phyloP scores from a whole-genome alignment of 148 eudicot genomes.

The Persicaria maculosa region DNA sequence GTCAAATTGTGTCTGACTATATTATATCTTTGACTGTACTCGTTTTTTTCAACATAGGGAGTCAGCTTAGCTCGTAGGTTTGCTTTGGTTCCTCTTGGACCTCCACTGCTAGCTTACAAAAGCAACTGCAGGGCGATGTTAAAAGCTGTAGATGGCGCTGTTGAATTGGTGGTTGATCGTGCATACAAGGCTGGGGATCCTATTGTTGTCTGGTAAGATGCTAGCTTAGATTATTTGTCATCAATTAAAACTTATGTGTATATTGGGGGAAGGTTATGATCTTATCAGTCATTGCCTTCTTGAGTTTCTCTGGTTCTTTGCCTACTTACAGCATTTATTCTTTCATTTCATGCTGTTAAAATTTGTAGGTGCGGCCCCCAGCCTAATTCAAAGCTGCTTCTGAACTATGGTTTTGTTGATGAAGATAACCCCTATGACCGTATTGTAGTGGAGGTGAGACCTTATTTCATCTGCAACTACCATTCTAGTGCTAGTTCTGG shows the following conservation, averaged over 20 bases:
- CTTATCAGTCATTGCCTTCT: not conserved
- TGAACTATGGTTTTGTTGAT: constrained; percentile 95
- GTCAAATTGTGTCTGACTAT: not conserved
- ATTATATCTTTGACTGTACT: not conserved
- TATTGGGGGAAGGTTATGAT: not conserved
- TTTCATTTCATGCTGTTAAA: not conserved
- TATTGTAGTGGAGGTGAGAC: constrained; percentile 63
- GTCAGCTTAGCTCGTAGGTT: constrained; percentile 99
- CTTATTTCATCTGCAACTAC: not conserved
- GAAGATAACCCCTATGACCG: constrained; percentile 96
- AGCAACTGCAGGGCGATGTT: constrained; percentile 97
- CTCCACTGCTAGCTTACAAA: constrained; percentile 86
- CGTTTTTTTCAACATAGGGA: constrained; percentile 38
- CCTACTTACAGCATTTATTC: not conserved
- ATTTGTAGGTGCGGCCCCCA: constrained; percentile 94
- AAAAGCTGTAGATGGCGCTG: constrained; percentile 74
- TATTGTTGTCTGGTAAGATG: constrained; percentile 74
- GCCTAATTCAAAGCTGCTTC: constrained; percentile 87
- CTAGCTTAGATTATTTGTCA: constrained; percentile 3
- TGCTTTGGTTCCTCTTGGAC: constrained; percentile 97
- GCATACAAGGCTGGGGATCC: constrained; percentile 86
- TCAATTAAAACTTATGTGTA: not conserved
- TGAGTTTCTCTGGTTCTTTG: not conserved
- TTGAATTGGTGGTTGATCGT: constrained; percentile 84
- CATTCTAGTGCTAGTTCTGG: not conserved